A percentile compares a stretch with the other conserved stretches of the same genome.
These are phyloP conservation scores for Trichoderma sp. DNA, from an alignment of 2,329 filamentous ascomycete genomes.

Conservation along the genomic window DNA sequence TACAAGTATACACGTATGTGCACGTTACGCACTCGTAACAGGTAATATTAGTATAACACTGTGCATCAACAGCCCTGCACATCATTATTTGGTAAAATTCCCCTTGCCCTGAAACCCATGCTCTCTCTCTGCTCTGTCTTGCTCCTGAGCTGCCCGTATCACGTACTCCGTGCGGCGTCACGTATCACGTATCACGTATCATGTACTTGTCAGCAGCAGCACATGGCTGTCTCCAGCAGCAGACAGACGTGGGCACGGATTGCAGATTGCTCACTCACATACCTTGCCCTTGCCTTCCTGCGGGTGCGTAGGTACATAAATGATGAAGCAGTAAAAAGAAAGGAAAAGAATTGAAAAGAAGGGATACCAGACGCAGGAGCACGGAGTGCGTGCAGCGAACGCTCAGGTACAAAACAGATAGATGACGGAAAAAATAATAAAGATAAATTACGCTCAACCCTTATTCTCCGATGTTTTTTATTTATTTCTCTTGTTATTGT, in stretches of 20 bases:
- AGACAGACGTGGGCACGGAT: not conserved
- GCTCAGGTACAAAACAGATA: not conserved
- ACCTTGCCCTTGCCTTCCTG: not conserved
- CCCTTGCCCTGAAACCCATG: not conserved
- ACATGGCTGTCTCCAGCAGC: not conserved
- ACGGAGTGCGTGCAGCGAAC: slow-evolving; percentile 7
- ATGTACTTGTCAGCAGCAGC: not conserved
- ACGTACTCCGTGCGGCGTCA: not conserved
- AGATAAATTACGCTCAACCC: not conserved
- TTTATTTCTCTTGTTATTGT: accelerated
- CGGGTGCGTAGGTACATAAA: not conserved
- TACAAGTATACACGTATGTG: not conserved
- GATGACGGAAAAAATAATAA: not conserved
- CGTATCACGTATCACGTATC: not conserved
- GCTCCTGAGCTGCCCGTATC: not conserved
- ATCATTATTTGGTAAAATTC: not conserved
- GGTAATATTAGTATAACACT: not conserved
- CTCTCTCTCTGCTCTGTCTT: not conserved
- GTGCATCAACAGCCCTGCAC: not conserved
- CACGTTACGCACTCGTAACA: not conserved
- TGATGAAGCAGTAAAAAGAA: not conserved
- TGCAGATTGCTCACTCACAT: not conserved
- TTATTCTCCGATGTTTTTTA: not conserved
- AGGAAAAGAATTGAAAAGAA: not conserved
- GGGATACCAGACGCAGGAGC: not conserved